These are phyloP conservation scores for Naegleria lovaniensis DNA, from an alignment of 208 protist genomes.

Conservation along the genomic window DNA sequence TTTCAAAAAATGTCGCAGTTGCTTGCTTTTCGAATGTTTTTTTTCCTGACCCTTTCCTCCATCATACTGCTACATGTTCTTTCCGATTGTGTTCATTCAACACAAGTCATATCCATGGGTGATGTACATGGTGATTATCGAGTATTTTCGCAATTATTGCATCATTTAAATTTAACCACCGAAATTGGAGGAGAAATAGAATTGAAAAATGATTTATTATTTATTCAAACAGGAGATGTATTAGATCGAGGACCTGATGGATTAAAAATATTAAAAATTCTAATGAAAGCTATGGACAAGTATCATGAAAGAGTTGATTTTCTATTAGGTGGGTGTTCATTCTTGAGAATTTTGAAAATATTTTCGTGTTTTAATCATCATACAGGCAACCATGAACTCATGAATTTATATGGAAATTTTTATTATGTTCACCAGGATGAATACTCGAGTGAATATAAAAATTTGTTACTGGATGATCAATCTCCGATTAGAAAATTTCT, in stretches of 20 bases:
- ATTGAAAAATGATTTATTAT: not conserved
- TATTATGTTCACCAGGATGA: not conserved
- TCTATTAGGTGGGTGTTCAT: not conserved
- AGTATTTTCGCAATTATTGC: not conserved
- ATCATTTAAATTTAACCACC: not conserved
- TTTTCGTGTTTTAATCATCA: not conserved
- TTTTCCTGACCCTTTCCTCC: too few species aligned
- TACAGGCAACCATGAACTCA: not conserved
- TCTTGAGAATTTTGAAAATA: too few species aligned
- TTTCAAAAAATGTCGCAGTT: too few species aligned
- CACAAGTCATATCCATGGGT: not conserved
- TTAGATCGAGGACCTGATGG: not conserved
- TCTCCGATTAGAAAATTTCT: not conserved
- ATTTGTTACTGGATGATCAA: not conserved
- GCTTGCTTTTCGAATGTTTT: too few species aligned
- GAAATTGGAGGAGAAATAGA: not conserved
- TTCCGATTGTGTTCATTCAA: not conserved
- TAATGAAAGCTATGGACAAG: not conserved
- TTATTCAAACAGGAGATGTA: conserved; percentile 11
- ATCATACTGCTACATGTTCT: too few species aligned
- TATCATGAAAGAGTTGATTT: not conserved
- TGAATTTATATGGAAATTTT: not conserved
- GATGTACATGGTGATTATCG: not conserved
- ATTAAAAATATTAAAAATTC: not conserved
- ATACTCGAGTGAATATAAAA: not conserved